A percentile compares a stretch with the other conserved stretches of the same genome.
Conservation (phyloP, 345 rosid species). For the Microthlaspi erraticum region DNA sequence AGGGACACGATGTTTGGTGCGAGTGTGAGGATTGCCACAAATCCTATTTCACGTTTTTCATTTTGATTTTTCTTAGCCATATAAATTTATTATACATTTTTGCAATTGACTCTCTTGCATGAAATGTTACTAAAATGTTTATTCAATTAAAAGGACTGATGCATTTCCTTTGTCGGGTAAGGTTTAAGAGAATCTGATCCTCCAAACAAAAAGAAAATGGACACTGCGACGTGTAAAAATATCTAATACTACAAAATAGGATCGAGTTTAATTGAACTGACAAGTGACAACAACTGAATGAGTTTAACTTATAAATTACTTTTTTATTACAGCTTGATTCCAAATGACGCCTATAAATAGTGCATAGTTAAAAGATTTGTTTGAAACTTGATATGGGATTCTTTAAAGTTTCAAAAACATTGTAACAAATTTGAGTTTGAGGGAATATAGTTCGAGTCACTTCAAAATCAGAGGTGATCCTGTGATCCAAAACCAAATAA, state of each 20-base stretch:
- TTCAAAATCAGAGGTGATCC: not conserved
- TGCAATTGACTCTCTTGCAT: not conserved
- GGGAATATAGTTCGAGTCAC: not conserved
- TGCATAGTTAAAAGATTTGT: not conserved
- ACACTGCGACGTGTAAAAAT: not conserved
- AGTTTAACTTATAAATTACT: too few relatives aligned
- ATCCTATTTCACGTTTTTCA: not conserved
- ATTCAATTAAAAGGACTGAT: not conserved
- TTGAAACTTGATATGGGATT: not conserved
- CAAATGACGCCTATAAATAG: too few relatives aligned
- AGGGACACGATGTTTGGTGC: constrained; percentile 34
- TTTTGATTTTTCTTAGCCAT: not conserved
- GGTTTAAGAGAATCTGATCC: not conserved
- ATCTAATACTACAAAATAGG: too few relatives aligned
- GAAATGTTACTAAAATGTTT: constrained; percentile 4
- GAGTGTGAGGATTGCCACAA: constrained; percentile 31
- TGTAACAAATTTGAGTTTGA: constrained; percentile 1
- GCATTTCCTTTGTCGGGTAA: not conserved
- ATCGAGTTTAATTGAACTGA: too few relatives aligned
- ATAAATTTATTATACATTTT: not conserved
- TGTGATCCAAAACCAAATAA: not conserved
- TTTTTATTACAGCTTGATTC: too few relatives aligned
- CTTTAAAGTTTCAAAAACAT: not conserved
- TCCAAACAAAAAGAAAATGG: not conserved
- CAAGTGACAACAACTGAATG: too few relatives aligned